phyloP scores from a whole-genome alignment of 2,329 filamentous ascomycete genomes.

The Colletotrichum sp. region DNA sequence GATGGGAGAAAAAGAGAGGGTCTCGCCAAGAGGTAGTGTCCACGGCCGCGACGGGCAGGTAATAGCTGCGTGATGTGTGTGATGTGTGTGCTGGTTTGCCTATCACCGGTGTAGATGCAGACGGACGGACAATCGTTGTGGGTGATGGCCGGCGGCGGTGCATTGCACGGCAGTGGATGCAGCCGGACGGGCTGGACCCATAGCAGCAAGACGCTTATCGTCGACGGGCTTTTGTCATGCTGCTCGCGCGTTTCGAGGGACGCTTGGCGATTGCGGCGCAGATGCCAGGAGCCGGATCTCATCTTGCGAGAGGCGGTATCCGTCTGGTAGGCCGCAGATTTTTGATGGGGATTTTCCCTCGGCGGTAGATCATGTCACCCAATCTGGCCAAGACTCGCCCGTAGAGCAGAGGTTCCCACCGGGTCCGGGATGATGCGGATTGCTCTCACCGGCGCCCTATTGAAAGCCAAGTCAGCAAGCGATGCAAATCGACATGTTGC shows the following conservation, averaged over 20 bases:
- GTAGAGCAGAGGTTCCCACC: background rate
- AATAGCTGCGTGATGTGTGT: background rate
- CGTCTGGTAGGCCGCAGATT: background rate
- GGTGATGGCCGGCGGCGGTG: background rate
- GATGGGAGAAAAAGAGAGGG: background rate
- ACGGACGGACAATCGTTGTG: background rate
- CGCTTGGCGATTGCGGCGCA: conserved; percentile 14
- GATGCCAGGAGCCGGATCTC: background rate
- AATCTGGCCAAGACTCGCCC: conserved; percentile 15
- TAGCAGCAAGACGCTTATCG: background rate
- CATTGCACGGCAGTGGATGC: conserved; percentile 4
- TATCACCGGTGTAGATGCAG: background rate
- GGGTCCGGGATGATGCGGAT: background rate
- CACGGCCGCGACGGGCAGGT: background rate
- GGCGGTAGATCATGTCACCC: conserved; percentile 17
- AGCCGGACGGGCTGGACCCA: background rate
- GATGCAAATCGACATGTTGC: background rate
- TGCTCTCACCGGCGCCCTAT: background rate
- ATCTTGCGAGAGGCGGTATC: background rate
- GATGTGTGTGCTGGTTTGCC: background rate
- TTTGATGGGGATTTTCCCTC: background rate
- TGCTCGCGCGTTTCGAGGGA: conserved; percentile 8
- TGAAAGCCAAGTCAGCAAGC: conserved; percentile 7
- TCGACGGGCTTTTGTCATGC: background rate
- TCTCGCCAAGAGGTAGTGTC: conserved; percentile 14